Base-by-base conservation (phyloP, 1,284 basidiomycete genomes). In the Cystobasidium sp. region DNA sequence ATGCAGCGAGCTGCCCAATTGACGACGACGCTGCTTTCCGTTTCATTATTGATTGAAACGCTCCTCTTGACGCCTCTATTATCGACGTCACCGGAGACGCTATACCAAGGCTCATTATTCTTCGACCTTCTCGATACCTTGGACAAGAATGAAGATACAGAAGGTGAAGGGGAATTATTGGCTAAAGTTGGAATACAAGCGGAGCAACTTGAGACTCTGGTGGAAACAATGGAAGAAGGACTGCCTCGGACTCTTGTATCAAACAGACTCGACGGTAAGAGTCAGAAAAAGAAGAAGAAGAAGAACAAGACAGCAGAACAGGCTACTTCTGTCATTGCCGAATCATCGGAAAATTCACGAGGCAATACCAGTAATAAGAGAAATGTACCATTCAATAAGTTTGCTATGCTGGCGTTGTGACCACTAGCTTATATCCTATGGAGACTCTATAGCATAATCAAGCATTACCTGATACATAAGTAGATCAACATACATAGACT, bases 1-100 rank as follows among this genome's bases (percentile, higher is more conserved):
- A 61, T 70, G 22, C 69, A 71, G 49, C 69, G 69, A 16, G 52
- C 69, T 16, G 69, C 69, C 4, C 59, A 71, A 20, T 37, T 71
- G 12, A 58, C 61, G 6, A 63, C 59, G 31, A 44, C 69, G 24
- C 69, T 71, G 41, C 31, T 44, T 1, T 51, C 69, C n/a, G 61
- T 71, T 3, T 53, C 59, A 20, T 24, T 64, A 39, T 51, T 71
- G 14, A 41, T 41, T 18, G 69, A 71, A 64, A 52, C 51, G 0
- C 51, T 71, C 3, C 51, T 71, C 18, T 43, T 71, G 46, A 64
- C 59, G 9, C 49, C 61, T 5, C 10, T 63, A 20, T 43, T 52
- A 1, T n/a, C 10, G 12, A 39, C 14, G 14, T 20, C 44, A 3
- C 47, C 47, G 0, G 69, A 71, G 22, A 41, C 20, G n/a, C 59